phyloP scores from a whole-genome alignment of 1,284 basidiomycete genomes.

The Farysia itapuensis region DNA sequence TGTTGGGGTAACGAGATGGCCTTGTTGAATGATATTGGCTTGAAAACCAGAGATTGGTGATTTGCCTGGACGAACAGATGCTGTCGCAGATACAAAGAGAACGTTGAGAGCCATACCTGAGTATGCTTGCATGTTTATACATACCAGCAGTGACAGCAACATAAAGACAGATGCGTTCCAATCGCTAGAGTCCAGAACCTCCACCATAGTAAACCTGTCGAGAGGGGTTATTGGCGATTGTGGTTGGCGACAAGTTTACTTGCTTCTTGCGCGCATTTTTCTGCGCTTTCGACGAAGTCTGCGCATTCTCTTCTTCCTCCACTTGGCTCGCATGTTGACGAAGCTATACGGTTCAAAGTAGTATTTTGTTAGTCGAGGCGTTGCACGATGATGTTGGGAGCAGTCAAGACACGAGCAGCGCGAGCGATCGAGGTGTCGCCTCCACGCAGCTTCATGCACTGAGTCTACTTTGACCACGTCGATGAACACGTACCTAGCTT shows the following conservation, averaged over 20 bases:
- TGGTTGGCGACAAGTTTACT: conserved; percentile 41
- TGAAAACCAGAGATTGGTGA: too few species aligned
- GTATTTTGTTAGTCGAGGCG: not conserved
- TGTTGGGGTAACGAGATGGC: too few species aligned
- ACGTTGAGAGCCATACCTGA: too few species aligned
- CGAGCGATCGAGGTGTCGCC: not conserved
- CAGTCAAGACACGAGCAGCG: not conserved
- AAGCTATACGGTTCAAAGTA: conserved; percentile 11
- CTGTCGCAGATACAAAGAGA: not conserved
- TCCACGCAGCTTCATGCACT: not conserved
- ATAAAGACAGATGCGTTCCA: too few species aligned
- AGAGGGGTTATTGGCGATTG: not conserved
- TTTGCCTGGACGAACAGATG: not conserved
- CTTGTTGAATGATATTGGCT: too few species aligned
- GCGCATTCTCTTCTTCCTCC: conserved; percentile 59
- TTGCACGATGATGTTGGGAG: not conserved
- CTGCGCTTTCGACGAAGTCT: conserved; percentile 57
- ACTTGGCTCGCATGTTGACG: conserved; percentile 55
- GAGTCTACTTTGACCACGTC: not conserved
- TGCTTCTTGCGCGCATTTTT: conserved; percentile 58
- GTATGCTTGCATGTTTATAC: not conserved
- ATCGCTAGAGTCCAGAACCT: too few species aligned
- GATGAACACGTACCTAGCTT: conserved; percentile 31
- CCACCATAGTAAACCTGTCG: conserved; percentile 1
- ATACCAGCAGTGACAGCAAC: not conserved